These are phyloP conservation scores for Colletotrichum somersetense DNA, from an alignment of 2,329 filamentous ascomycete genomes.

Conservation along the genomic window DNA sequence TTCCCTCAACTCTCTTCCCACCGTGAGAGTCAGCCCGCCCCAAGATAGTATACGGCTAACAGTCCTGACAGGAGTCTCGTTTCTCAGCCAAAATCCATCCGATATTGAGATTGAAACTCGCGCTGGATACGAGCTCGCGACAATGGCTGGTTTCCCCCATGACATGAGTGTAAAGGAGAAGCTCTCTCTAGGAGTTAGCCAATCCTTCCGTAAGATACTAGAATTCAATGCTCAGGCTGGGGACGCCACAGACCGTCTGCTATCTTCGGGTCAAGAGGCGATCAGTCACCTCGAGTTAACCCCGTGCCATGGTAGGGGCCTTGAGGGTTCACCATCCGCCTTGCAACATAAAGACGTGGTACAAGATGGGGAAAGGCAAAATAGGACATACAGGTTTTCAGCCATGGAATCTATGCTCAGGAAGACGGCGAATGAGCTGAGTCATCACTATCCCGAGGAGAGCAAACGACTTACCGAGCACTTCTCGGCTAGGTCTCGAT, in stretches of 20 bases:
- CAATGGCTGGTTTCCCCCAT: not conserved
- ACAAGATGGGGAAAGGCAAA: not conserved
- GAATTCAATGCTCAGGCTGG: not conserved
- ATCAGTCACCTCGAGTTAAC: constrained; percentile 2
- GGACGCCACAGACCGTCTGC: not conserved
- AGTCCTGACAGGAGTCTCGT: not conserved
- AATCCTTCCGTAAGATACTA: not conserved
- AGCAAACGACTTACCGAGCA: not conserved
- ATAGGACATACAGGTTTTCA: not conserved
- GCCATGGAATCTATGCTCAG: not conserved
- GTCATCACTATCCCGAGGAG: not conserved
- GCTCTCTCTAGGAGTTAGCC: constrained; percentile 4
- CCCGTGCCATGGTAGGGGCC: not conserved
- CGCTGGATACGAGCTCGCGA: not conserved
- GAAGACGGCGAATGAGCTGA: too few species aligned
- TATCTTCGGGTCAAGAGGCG: not conserved
- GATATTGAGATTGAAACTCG: not conserved
- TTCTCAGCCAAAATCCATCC: constrained; percentile 5
- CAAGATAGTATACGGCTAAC: not conserved
- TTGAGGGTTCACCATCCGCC: constrained; percentile 7
- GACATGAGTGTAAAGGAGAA: constrained; percentile 26
- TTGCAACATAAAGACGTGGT: constrained; percentile 7
- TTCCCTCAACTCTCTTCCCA: not conserved
- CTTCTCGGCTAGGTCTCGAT: not conserved
- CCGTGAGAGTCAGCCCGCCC: not conserved